Evolutionary conservation across 2,329 filamentous ascomycete species (phyloP), one percentile per base, ranked within the genome.

Genomic region (Nothophaeocryptopus gaeumannii): DNA sequence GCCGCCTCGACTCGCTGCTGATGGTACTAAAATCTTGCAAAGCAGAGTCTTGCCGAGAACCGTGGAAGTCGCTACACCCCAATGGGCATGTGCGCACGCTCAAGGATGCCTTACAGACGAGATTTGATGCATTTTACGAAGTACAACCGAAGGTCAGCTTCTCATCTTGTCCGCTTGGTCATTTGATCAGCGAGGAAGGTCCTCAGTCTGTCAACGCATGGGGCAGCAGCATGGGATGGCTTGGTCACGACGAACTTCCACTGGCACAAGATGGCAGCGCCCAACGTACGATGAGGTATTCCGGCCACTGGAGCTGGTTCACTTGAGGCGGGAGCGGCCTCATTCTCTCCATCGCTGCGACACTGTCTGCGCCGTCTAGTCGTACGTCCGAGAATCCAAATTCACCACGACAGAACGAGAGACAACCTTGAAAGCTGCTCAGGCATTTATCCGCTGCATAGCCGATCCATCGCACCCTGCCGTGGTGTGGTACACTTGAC

Each of bases 171-270:
- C 76, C 78, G 57, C 48, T 70, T 15, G 83, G 82, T 2, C 82
- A 85, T 55, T 69, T 84, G 30, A 35, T 78, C 0, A 72, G 73
- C 30, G 75, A 77, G 2, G 81, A 85, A 62, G 81, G 81, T 0
- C 76, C 78, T 20, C 61, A 64, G 39, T 44, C 56, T 39, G 55
- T 54, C 4, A 56, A 51, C n/a, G 42, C 42, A 3, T 62, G 60
- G 57, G n/a, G 42, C 20, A 26, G 20, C 3, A 26, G 20, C 20
- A 26, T 26, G 20, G 7, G 20, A 3, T 26, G 20, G 20, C 4
- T 7, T 26, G 20, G 20, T 7, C 20, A 26, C 20, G 20, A 26
- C 20, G 20, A 26, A 7, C 3, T 26, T 26, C 20, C 20, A 26
- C 20, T 26, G 4, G 4, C 20, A 26, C 4, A 20, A 31, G 12